Evolutionary conservation across 169 alveolate genomes (phyloP).

Genomic region (Cyclospora cayetanensis): DNA sequence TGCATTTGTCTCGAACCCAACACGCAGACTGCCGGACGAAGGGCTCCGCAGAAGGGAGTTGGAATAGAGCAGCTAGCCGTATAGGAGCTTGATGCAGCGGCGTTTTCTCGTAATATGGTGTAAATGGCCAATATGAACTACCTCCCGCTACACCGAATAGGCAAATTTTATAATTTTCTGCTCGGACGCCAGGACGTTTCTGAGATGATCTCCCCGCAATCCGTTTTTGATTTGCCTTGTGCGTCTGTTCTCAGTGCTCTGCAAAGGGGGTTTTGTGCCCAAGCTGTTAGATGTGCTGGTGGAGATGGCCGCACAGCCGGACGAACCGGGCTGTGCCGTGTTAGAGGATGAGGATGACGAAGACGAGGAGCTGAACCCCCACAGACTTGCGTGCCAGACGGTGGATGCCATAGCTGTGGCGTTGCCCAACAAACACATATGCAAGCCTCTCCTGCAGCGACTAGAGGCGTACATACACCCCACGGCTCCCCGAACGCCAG

Average conservation of each 20-base stretch:
- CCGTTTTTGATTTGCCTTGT: background rate
- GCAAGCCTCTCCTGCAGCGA: constrained; percentile 47
- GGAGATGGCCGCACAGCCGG: constrained; percentile 48
- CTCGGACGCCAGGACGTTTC: too few species aligned
- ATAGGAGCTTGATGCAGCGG: too few species aligned
- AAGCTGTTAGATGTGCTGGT: constrained; percentile 12
- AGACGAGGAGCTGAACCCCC: constrained; percentile 24
- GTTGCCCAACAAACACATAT: constrained; percentile 18
- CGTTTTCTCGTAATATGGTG: too few species aligned
- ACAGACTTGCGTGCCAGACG: constrained; percentile 25
- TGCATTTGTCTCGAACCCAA: too few species aligned
- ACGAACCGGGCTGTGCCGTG: background rate
- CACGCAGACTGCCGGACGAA: too few species aligned
- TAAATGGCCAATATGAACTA: too few species aligned
- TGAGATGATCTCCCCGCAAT: too few species aligned
- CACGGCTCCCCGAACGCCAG: background rate
- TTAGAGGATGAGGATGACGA: background rate
- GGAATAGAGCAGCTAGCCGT: too few species aligned
- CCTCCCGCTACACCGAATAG: too few species aligned
- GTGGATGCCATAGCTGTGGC: constrained; percentile 12
- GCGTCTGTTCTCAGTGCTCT: constrained; percentile 6
- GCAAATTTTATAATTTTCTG: too few species aligned
- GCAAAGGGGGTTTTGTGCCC: background rate
- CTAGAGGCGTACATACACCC: background rate
- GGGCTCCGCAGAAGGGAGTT: too few species aligned